Evolutionary conservation across 306 rosid species (phyloP).

Genomic region (Vigna mungo): DNA sequence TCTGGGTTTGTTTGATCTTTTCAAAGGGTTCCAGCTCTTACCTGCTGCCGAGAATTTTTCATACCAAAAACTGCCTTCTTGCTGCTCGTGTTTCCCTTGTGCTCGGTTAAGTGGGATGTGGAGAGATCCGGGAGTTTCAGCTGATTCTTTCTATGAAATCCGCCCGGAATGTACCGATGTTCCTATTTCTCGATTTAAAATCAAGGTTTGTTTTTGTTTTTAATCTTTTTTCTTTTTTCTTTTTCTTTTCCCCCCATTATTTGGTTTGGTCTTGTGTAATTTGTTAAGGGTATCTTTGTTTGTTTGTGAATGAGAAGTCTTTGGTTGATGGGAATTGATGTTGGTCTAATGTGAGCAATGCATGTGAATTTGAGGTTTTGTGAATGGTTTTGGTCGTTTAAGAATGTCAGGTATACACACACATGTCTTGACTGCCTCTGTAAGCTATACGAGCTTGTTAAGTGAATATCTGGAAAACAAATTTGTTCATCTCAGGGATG

Average conservation of each 20-base stretch:
- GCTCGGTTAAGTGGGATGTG: constrained; percentile 71
- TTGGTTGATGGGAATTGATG: constrained; percentile 32
- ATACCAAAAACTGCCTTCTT: constrained; percentile 21
- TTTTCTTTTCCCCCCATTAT: neutral
- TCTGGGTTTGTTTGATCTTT: constrained; percentile 59
- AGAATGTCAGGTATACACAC: neutral
- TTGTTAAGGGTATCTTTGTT: constrained; percentile 24
- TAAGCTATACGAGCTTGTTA: constrained; percentile 36
- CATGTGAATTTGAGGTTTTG: constrained; percentile 15
- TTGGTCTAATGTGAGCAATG: constrained; percentile 37
- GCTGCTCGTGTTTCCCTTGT: neutral
- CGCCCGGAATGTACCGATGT: constrained; percentile 91
- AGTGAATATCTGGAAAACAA: constrained; percentile 3
- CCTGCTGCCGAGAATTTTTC: constrained; percentile 31
- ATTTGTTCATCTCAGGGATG: constrained; percentile 28
- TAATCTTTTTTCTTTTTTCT: neutral
- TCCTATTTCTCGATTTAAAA: constrained; percentile 82
- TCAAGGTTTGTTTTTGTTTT: constrained; percentile 63
- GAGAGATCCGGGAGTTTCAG: constrained; percentile 83
- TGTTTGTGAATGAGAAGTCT: neutral
- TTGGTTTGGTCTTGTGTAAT: constrained; percentile 24
- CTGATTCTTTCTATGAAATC: constrained; percentile 91
- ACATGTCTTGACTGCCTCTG: neutral
- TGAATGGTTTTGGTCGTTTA: constrained; percentile 30
- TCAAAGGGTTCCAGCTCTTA: constrained; percentile 48